Percentiles rank a stretch among this genome's conserved stretches.
These are phyloP conservation scores for Ramalina peruviana DNA, from an alignment of 495 filamentous ascomycete genomes.

Conservation along the genomic window DNA sequence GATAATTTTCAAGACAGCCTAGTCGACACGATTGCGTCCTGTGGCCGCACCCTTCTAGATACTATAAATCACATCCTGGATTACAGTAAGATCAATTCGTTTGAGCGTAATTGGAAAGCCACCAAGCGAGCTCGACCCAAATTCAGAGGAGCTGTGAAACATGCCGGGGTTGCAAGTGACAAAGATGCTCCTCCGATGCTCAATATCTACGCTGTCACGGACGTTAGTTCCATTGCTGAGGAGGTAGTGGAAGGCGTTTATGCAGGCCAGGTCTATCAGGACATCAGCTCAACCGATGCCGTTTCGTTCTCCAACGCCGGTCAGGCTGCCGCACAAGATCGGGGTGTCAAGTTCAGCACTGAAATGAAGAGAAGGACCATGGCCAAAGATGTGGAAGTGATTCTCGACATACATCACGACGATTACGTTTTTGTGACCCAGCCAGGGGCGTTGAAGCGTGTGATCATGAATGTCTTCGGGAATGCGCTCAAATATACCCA, in stretches of 20 bases:
- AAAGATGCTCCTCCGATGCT: constrained; percentile 23
- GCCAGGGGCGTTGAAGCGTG: constrained; percentile 54
- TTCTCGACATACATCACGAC: constrained; percentile 48
- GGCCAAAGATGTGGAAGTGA: constrained; percentile 36
- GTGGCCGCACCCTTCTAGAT: constrained; percentile 61
- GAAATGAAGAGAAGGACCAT: constrained; percentile 2
- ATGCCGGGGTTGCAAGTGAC: constrained; percentile 11
- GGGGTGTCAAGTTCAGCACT: constrained; percentile 16
- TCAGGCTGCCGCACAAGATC: constrained; percentile 5
- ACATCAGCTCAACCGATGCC: constrained; percentile 13
- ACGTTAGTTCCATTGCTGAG: constrained; percentile 27
- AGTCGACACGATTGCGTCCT: constrained; percentile 59
- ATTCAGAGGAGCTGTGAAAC: constrained; percentile 20
- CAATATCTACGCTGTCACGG: constrained; percentile 27
- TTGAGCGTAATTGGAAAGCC: constrained; percentile 27
- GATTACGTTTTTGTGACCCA: constrained; percentile 53
- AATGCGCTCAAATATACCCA: constrained; percentile 74
- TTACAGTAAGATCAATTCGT: constrained; percentile 53
- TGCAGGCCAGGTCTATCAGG: constrained; percentile 16
- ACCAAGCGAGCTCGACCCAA: constrained; percentile 14
- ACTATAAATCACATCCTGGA: constrained; percentile 57
- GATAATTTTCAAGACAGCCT: constrained; percentile 47
- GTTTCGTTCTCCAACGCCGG: constrained; percentile 4
- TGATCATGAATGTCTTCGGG: constrained; percentile 59
- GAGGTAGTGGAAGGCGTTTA: constrained; percentile 33